phyloP scores from a whole-genome alignment of 371 early-diverging fungal genomes.

The Mucor irregularis region DNA sequence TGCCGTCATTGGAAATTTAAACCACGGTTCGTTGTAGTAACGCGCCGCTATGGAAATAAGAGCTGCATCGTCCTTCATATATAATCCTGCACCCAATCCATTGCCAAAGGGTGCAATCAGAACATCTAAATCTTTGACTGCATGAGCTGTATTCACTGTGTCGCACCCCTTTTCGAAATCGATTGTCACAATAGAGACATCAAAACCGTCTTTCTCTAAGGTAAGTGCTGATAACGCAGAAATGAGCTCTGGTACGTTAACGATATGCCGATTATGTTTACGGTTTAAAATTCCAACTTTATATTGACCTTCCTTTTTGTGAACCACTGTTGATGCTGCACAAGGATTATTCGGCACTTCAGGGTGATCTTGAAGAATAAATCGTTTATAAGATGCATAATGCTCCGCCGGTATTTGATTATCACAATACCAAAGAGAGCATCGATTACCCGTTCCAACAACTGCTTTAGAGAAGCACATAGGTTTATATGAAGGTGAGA shows the following conservation, averaged over 20 bases:
- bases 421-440: slow-evolving; percentile 47
- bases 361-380: slow-evolving; percentile 23
- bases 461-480: slow-evolving; percentile 53
- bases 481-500: slow-evolving; percentile 29
- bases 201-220: slow-evolving; percentile 23
- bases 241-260: slow-evolving; percentile 36
- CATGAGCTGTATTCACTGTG: slow-evolving; percentile 39
- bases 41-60: slow-evolving; percentile 41
- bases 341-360: slow-evolving; percentile 14
- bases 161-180: slow-evolving; percentile 48
- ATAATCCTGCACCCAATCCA: slow-evolving; percentile 46
- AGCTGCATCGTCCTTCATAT: slow-evolving; percentile 39
- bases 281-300: slow-evolving; percentile 32
- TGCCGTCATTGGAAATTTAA: slow-evolving; percentile 44
- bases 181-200: neutral
- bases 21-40: slow-evolving; percentile 50
- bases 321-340: neutral
- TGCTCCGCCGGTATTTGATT: slow-evolving; percentile 36
- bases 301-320: neutral
- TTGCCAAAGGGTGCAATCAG: slow-evolving; percentile 49
- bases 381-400: slow-evolving; percentile 33
- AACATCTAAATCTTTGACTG: slow-evolving; percentile 44
- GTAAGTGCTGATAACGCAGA: slow-evolving; percentile 12
- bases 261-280: slow-evolving; percentile 28
- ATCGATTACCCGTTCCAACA: slow-evolving; percentile 49